phyloP scores from a whole-genome alignment of 805 yeast species.

The Isabelozyma pseudorhagii region DNA sequence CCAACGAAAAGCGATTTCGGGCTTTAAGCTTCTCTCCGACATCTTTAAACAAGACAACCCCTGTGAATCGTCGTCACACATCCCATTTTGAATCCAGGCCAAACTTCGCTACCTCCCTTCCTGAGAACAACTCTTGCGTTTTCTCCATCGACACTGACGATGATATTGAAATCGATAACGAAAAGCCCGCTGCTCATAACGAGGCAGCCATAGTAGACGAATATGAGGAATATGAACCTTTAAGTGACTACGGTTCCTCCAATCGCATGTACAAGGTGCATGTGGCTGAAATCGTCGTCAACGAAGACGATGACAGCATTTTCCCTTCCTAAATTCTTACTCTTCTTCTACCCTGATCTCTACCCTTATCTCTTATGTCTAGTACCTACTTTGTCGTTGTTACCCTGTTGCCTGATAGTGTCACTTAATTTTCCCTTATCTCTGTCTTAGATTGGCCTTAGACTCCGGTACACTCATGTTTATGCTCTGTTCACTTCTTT shows the following conservation, averaged over 20 bases:
- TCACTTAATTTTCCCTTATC: neutral
- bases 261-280: slow-evolving; percentile 31
- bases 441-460: slow-evolving; percentile 3
- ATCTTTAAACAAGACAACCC: neutral
- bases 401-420: too few species aligned
- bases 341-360: neutral
- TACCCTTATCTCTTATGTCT: neutral
- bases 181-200: neutral
- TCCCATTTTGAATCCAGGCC: slow-evolving; percentile 25
- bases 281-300: slow-evolving; percentile 39
- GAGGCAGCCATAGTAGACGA: slow-evolving; percentile 13
- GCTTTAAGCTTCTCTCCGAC: slow-evolving; percentile 15
- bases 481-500: neutral
- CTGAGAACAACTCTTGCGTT: slow-evolving; percentile 3
- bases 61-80: slow-evolving; percentile 23
- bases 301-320: slow-evolving; percentile 29
- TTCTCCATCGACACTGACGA: slow-evolving; percentile 9
- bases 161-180: slow-evolving; percentile 10
- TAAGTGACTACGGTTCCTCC: slow-evolving; percentile 16
- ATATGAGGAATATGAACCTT: slow-evolving; percentile 17
- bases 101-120: slow-evolving; percentile 7
- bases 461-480: neutral
- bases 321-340: slow-evolving; percentile 14
- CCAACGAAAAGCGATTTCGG: slow-evolving; percentile 28
- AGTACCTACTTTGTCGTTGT: too few species aligned